A percentile compares a stretch with the other conserved stretches of the same genome.
Conservation (phyloP, 441 rosid genomes). For the Gossypium gossypioides region DNA sequence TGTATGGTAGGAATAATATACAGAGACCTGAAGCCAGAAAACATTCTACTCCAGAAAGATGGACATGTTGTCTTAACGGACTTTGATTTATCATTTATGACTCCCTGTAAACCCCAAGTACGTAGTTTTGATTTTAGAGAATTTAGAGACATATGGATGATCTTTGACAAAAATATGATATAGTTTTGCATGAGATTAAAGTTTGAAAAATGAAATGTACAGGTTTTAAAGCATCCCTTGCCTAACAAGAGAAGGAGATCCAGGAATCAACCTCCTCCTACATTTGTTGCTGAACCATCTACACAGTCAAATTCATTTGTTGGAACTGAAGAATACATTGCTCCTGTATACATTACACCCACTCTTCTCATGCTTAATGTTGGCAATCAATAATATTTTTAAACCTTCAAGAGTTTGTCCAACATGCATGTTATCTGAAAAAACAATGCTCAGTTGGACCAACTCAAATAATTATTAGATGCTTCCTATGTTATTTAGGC, state of each 20-base stretch:
- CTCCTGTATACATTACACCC: conserved; percentile 84
- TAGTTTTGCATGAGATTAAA: not conserved
- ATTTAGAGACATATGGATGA: not conserved
- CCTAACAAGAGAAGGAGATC: conserved; percentile 58
- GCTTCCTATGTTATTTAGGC: not conserved
- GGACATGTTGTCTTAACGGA: conserved; percentile 79
- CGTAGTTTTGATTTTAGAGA: not conserved
- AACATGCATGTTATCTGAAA: not conserved
- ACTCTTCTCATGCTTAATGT: not conserved
- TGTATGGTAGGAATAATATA: conserved; percentile 63
- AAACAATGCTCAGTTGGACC: not conserved
- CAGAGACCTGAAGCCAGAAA: conserved; percentile 93
- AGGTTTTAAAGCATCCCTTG: conserved; percentile 53
- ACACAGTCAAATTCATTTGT: conserved; percentile 84
- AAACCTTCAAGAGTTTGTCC: not conserved
- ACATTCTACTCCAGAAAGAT: conserved; percentile 72
- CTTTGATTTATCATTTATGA: conserved; percentile 84
- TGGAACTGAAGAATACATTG: conserved; percentile 96
- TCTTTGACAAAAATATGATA: not conserved
- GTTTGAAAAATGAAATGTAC: conserved; percentile 14
- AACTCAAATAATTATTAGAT: not conserved
- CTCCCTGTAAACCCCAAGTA: conserved; percentile 76
- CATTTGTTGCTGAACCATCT: conserved; percentile 79
- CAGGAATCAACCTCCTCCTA: conserved; percentile 60
- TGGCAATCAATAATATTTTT: not conserved